Percentiles rank a stretch among this genome's conserved stretches.
Conservation (phyloP, 768 basidiomycete species). For the Xerocomellus intermedius region DNA sequence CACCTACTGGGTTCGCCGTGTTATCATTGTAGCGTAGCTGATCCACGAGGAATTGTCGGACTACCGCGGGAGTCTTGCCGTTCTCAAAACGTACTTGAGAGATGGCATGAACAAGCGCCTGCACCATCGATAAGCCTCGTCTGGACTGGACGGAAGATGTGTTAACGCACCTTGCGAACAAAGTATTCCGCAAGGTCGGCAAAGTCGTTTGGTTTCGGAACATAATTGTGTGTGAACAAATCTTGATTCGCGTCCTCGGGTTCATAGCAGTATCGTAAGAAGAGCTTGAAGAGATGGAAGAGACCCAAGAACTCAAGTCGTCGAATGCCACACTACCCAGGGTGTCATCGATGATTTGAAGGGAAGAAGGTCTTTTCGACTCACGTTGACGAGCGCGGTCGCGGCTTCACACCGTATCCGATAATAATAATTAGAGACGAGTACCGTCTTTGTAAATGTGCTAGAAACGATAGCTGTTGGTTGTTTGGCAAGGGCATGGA, state of each 20-base stretch:
- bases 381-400: slow-evolving; percentile 73
- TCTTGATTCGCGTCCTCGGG: slow-evolving; percentile 80
- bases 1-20: slow-evolving; percentile 77
- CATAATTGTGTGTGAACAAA: slow-evolving; percentile 81
- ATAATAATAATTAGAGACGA: slow-evolving; percentile 95
- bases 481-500: slow-evolving; percentile 78
- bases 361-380: slow-evolving; percentile 26
- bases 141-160: neutral
- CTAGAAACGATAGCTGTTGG: slow-evolving; percentile 86
- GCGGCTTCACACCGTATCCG: slow-evolving; percentile 96
- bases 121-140: slow-evolving; percentile 8
- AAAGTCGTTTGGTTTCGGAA: slow-evolving; percentile 96
- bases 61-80: slow-evolving; percentile 81
- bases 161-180: slow-evolving; percentile 73
- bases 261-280: slow-evolving; percentile 87
- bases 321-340: slow-evolving; percentile 73
- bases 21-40: slow-evolving; percentile 96
- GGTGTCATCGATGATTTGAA: slow-evolving; percentile 11
- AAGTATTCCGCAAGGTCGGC: slow-evolving; percentile 90
- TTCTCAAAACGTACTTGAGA: slow-evolving; percentile 85
- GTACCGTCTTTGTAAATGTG: slow-evolving; percentile 87
- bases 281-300: slow-evolving; percentile 95
- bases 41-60: slow-evolving; percentile 86
- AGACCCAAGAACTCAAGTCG: slow-evolving; percentile 85
- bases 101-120: slow-evolving; percentile 81